These are phyloP conservation scores for Biscutella laevigata DNA, from an alignment of 441 rosid species.

Conservation along the genomic window DNA sequence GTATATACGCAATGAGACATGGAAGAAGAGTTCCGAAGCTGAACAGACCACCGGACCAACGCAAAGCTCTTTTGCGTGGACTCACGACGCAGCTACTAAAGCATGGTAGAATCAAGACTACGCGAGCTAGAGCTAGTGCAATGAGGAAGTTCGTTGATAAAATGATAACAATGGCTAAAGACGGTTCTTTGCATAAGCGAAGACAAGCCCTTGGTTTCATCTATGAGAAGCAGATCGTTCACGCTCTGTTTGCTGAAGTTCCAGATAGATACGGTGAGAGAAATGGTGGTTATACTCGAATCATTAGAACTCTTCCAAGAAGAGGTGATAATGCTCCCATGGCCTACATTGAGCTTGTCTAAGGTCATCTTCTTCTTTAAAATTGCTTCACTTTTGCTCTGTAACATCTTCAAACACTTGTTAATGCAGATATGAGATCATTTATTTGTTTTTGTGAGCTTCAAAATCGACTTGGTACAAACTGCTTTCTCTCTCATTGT, in stretches of 20 bases:
- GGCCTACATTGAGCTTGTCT: constrained; percentile 93
- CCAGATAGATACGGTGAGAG: constrained; percentile 78
- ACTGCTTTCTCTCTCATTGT: neutral
- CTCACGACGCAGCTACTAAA: constrained; percentile 89
- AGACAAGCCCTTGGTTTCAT: constrained; percentile 85
- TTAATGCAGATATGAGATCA: constrained; percentile 17
- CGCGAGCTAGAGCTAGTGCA: constrained; percentile 80
- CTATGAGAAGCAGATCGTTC: constrained; percentile 89
- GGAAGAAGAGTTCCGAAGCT: constrained; percentile 76
- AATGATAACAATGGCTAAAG: constrained; percentile 93
- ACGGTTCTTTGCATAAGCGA: constrained; percentile 82
- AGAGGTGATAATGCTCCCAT: constrained; percentile 97
- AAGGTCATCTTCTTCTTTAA: constrained; percentile 21
- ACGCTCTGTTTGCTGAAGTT: constrained; percentile 78
- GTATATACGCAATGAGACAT: constrained; percentile 72
- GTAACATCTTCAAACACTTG: constrained; percentile 4
- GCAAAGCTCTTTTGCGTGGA: constrained; percentile 71
- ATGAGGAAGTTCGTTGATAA: constrained; percentile 82
- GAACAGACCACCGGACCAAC: constrained; percentile 80
- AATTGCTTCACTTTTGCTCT: neutral
- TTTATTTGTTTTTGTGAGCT: neutral
- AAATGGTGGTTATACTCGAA: constrained; percentile 87
- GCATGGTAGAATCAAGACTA: constrained; percentile 80
- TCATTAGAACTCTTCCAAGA: constrained; percentile 81
- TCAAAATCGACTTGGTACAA: neutral